Base-by-base conservation (phyloP, 73 alveolate genomes). In the Uronychia binucleata region DNA sequence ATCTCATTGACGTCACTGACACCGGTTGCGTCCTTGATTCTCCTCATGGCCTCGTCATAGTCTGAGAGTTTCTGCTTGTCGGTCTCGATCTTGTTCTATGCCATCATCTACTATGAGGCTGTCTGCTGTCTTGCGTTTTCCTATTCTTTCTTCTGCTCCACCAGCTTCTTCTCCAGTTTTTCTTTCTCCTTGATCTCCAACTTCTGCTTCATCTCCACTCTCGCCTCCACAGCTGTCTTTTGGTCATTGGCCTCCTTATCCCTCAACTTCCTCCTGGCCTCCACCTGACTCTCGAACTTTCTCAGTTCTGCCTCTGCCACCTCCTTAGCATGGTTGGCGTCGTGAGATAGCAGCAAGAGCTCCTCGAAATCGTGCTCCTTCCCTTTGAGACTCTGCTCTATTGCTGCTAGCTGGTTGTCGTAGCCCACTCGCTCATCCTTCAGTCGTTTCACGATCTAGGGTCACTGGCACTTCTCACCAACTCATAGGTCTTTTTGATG, bases 391-490 rank as follows among this genome's bases (percentile, higher is more conserved):
- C 99, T 90, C 82, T 98, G 92, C 80, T 98, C 99, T 59, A 98
- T 97, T 31, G 99, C 99, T 0, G 99, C 99, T 27, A 98, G 94
- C 89, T 98, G 98, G 85, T 97, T 97, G 94, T 98, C 99, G 90
- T 98, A 98, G 75, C 99, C 99, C 31, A 98, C 99, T 81, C 99
- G 87, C 92, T 98, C 99, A 80, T 98, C 99, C 94, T 97, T 97
- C 34, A 98, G 93, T 85, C 99, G 87, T 81, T 88, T 93, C 31
- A 95, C 98, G 46, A 95, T 95, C 81, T 46, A 11, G 5, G 67
- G 5, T 46, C 67, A 46, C n/a, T 11, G 19, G n/a, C n/a, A 46
- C 5, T 5, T 5, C 5, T 46, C 19, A 46, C 67, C n/a, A 92
- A 88, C 87, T 95, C 99, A 77, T 95, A 95, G 46, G 99, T 95